Base-by-base conservation (phyloP, 306 rosid genomes). In the Hylodesmum podocarpum region DNA sequence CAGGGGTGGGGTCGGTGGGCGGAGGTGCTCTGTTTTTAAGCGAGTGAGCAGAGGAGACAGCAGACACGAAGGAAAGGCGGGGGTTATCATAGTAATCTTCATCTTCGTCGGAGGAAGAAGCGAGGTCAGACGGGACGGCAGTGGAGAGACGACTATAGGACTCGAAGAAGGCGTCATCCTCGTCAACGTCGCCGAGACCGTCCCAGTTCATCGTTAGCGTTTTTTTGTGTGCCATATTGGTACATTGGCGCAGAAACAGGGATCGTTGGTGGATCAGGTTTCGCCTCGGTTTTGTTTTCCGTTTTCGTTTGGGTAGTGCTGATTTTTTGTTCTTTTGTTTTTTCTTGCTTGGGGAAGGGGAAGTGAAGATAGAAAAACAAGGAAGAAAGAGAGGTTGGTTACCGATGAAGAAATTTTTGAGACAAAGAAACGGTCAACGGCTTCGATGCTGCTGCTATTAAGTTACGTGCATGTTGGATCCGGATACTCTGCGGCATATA, bases 171-270 rank as follows among this genome's bases (percentile, higher is more conserved):
- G 21, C 83, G 0, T 71, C 79, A 37, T 87, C 84, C 13, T 89
- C 88, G 7, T 89, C 90, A 25, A 79, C 89, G 2, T 85, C 90
- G 3, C 66, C 47, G 25, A 92, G 96, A 74, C 83, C 86, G 3
- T 80, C 92, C 96, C 94, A 92, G 73, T 73, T 71, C 84, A 92
- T 81, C 5, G 88, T 77, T 29, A 88, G 18, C 1, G 89, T 87
- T 78, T 61, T 84, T 57, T 86, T 81, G 49, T 66, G 84, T 37
- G 80, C 88, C 92, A 88, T 87, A 71, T 36, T 15, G 72, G 62
- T 4, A 80, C 70, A 63, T 64, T 24, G 51, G 76, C 14, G n/a
- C 22, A 12, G 16, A 14, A 41, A 18, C 18, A 22, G 25, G n/a
- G 29, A n/a, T n/a, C n/a, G 1, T 24, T 24, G 63, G 12, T 16